phyloP scores from a whole-genome alignment of 345 rosid genomes.

The Salix udensis region DNA sequence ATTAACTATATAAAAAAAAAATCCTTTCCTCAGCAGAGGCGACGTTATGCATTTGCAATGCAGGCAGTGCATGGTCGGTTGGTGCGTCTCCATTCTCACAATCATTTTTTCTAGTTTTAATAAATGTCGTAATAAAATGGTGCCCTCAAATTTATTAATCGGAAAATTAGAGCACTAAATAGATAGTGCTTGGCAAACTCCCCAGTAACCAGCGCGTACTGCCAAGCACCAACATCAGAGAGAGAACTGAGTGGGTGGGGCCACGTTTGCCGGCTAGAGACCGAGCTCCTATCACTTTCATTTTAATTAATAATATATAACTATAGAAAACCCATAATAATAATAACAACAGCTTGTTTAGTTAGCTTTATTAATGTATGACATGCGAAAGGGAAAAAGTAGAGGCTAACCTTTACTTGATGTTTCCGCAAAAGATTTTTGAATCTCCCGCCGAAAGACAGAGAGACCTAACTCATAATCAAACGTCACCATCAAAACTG shows the following conservation, averaged over 20 bases:
- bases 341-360: background rate
- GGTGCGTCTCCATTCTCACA: no score
- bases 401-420: background rate
- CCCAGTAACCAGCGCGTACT: background rate
- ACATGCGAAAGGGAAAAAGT: background rate
- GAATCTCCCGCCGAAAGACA: constrained; percentile 15
- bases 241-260: background rate
- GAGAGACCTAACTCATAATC: background rate
- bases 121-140: no score
- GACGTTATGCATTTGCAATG: no score
- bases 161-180: background rate
- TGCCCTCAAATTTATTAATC: no score
- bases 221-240: background rate
- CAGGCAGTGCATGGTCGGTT: no score
- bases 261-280: background rate
- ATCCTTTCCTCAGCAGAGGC: no score
- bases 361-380: background rate
- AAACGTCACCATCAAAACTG: constrained; percentile 13
- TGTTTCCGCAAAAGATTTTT: constrained; percentile 21
- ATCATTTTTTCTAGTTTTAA: no score
- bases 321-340: no score
- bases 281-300: background rate
- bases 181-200: background rate
- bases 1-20: no score
- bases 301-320: background rate